These are phyloP conservation scores for Diplodia mutila DNA, from an alignment of 2,329 filamentous ascomycete species.

Conservation along the genomic window DNA sequence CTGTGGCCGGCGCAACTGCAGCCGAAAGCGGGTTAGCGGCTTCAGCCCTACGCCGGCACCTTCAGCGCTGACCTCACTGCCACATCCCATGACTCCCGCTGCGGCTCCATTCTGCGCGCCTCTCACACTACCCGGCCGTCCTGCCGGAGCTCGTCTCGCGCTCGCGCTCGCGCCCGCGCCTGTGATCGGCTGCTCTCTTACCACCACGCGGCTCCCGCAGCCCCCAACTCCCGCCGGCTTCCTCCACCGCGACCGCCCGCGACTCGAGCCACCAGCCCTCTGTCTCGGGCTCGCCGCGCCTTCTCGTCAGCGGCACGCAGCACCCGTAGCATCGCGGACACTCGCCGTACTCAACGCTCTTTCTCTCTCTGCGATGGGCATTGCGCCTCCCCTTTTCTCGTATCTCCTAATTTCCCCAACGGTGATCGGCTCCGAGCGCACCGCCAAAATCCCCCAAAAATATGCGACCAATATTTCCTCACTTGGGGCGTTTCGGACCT, in stretches of 20 bases:
- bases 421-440: slow-evolving; percentile 10
- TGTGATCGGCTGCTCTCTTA: slow-evolving; percentile 4
- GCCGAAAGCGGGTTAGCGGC: slow-evolving; percentile 1
- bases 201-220: slow-evolving; percentile 8
- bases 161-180: neutral
- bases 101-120: neutral
- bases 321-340: neutral
- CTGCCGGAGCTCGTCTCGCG: no score
- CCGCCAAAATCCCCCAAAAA: slow-evolving; percentile 17
- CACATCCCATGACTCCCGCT: slow-evolving; percentile 16
- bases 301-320: slow-evolving; percentile 9
- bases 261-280: slow-evolving; percentile 5
- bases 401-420: slow-evolving; percentile 21
- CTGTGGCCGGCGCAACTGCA: neutral
- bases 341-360: neutral
- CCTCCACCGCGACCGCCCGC: neutral
- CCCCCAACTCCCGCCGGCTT: slow-evolving; percentile 3
- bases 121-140: neutral
- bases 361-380: slow-evolving; percentile 1
- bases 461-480: slow-evolving; percentile 14
- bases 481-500: slow-evolving; percentile 10
- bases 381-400: slow-evolving; percentile 20
- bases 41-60: slow-evolving; percentile 1
- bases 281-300: slow-evolving; percentile 6
- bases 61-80: slow-evolving; percentile 4